These are phyloP conservation scores for Hortiboletus campestris DNA, from an alignment of 768 basidiomycete genomes.

Conservation along the genomic window DNA sequence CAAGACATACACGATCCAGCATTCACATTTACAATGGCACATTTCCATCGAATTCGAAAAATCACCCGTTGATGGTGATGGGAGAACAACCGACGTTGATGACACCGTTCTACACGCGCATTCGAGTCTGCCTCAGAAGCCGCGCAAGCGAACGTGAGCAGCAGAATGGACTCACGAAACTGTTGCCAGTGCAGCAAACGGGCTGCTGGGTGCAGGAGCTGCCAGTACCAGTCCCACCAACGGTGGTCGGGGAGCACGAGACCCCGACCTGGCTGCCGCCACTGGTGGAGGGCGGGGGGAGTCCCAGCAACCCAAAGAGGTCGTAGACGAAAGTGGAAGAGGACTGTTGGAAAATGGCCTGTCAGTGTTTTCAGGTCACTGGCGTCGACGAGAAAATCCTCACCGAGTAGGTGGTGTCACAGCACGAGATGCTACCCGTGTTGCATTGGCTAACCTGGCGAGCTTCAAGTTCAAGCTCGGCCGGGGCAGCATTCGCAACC, in stretches of 20 bases:
- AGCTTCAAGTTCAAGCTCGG: background rate
- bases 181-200: constrained; percentile 2
- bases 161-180: background rate
- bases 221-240: background rate
- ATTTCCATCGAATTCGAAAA: background rate
- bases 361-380: background rate
- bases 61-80: background rate
- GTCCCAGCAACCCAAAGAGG: background rate
- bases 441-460: constrained; percentile 30
- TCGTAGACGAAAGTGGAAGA: background rate
- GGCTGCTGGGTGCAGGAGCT: background rate
- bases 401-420: background rate
- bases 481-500: background rate
- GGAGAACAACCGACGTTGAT: background rate
- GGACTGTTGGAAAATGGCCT: background rate
- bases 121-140: background rate
- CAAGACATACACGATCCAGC: background rate
- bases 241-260: background rate
- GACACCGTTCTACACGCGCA: background rate
- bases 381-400: background rate
- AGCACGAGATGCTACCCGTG: constrained; percentile 34
- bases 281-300: background rate
- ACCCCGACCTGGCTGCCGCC: background rate
- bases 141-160: background rate
- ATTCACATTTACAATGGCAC: background rate